These are phyloP conservation scores for Nitzschia palea DNA, from an alignment of 108 stramenopile genomes.

Conservation along the genomic window DNA sequence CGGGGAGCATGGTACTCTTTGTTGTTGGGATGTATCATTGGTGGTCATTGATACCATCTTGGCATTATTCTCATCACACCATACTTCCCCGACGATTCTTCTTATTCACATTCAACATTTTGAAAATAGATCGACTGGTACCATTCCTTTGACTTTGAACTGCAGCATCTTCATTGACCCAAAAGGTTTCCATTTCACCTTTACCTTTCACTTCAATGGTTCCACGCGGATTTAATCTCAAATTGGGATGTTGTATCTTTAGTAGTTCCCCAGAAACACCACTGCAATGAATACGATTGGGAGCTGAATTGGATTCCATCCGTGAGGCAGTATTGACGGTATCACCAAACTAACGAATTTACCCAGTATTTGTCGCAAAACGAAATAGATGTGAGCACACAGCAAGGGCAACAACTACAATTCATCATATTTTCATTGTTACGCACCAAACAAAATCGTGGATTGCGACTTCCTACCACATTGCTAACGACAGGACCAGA, in stretches of 20 bases:
- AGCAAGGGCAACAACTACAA: neutral
- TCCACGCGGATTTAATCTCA: slow-evolving; percentile 48
- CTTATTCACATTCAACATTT: slow-evolving; percentile 1
- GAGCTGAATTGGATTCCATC: slow-evolving; percentile 57
- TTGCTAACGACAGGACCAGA: slow-evolving; percentile 71
- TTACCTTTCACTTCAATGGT: slow-evolving; percentile 69
- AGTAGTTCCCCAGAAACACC: slow-evolving; percentile 46
- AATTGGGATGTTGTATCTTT: slow-evolving; percentile 43
- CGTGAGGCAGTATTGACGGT: slow-evolving; percentile 69
- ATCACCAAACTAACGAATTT: slow-evolving; percentile 75
- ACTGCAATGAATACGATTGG: slow-evolving; percentile 47
- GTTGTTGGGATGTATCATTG: too few species aligned
- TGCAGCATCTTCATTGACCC: slow-evolving; percentile 37
- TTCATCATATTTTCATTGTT: too few species aligned
- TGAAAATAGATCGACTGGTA: slow-evolving; percentile 19
- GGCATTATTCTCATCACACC: too few species aligned
- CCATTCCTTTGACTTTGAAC: slow-evolving; percentile 13
- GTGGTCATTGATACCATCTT: too few species aligned
- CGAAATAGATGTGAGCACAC: neutral
- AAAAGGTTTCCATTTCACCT: slow-evolving; percentile 65
- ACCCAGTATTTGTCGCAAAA: neutral
- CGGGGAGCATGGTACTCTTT: too few species aligned
- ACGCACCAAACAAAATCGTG: slow-evolving; percentile 64
- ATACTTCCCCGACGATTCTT: slow-evolving; percentile 1
- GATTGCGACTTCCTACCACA: slow-evolving; percentile 71